Evolutionary conservation across 768 basidiomycete species (phyloP).

Genomic region (Pleurotus djamor): DNA sequence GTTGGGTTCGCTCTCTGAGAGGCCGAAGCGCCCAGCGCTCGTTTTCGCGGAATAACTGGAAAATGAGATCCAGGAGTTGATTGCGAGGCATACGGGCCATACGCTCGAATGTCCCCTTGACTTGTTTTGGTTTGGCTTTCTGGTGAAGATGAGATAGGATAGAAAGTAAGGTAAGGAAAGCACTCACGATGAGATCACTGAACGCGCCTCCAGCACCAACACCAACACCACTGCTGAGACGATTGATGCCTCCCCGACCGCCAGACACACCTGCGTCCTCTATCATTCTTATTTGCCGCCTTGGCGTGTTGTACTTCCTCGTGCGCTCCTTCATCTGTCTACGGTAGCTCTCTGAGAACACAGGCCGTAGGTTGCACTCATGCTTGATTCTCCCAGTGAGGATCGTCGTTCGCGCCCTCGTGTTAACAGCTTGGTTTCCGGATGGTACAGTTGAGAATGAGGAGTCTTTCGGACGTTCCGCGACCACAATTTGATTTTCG

Average conservation of each 20-base stretch:
- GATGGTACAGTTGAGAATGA: conserved; percentile 33
- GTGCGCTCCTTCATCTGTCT: conserved; percentile 71
- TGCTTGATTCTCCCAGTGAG: conserved; percentile 80
- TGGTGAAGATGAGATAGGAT: conserved; percentile 19
- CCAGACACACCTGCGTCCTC: conserved; percentile 69
- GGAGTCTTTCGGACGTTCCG: conserved; percentile 73
- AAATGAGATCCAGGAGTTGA: conserved; percentile 83
- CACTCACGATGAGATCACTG: conserved; percentile 62
- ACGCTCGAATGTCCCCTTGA: conserved; percentile 77
- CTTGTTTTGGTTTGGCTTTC: conserved; percentile 67
- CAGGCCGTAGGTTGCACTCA: conserved; percentile 71
- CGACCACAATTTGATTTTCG: conserved; percentile 84
- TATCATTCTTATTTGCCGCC: conserved; percentile 68
- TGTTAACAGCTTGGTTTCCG: conserved; percentile 41
- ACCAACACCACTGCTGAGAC: conserved; percentile 74
- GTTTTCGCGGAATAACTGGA: conserved; percentile 71
- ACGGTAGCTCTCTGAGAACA: conserved; percentile 65
- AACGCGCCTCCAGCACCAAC: conserved; percentile 58
- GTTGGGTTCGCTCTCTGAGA: conserved; percentile 77
- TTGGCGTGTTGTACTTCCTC: conserved; percentile 62
- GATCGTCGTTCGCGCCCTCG: conserved; percentile 73
- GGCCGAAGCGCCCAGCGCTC: conserved; percentile 82
- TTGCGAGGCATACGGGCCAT: conserved; percentile 91
- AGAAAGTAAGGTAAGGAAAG: conserved; percentile 5
- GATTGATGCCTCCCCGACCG: conserved; percentile 72